Conservation (phyloP, 441 rosid species). For the Metrosideros polymorpha region DNA sequence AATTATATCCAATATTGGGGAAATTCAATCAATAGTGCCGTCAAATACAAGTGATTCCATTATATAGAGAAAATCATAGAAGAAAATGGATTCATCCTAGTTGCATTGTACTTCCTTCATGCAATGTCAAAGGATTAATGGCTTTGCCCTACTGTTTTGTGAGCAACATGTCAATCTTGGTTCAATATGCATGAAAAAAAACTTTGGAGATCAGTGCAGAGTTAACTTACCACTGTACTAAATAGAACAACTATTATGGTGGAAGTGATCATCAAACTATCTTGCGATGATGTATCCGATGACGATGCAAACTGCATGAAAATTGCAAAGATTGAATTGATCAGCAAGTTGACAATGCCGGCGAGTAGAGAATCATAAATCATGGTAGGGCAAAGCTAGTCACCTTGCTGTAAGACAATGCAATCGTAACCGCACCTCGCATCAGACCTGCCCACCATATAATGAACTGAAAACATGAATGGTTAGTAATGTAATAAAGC, state of each 20-base stretch:
- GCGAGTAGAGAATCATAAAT: conserved; percentile 10
- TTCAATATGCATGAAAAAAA: not conserved
- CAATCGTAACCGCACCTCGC: conserved; percentile 79
- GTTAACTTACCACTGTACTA: conserved; percentile 45
- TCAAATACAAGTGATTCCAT: not conserved
- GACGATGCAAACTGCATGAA: conserved; percentile 37
- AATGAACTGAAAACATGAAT: conserved; percentile 4
- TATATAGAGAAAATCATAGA: not conserved
- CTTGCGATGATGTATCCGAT: not conserved
- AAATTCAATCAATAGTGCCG: not conserved
- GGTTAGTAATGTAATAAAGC: not conserved
- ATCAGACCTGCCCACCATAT: conserved; percentile 81
- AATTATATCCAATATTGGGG: not conserved
- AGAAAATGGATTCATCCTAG: not conserved
- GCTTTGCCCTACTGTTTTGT: not conserved
- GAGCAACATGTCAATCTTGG: not conserved
- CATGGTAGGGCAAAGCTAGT: conserved; percentile 8
- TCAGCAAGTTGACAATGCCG: not conserved
- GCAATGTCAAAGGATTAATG: not conserved
- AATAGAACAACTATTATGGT: conserved; percentile 61
- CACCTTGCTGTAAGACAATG: conserved; percentile 24
- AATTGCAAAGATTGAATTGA: not conserved
- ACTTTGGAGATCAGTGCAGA: not conserved
- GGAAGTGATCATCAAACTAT: conserved; percentile 34
- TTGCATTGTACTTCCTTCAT: not conserved